phyloP scores from a whole-genome alignment of 805 yeast genomes.

The Schizosaccharomyces pombe region DNA sequence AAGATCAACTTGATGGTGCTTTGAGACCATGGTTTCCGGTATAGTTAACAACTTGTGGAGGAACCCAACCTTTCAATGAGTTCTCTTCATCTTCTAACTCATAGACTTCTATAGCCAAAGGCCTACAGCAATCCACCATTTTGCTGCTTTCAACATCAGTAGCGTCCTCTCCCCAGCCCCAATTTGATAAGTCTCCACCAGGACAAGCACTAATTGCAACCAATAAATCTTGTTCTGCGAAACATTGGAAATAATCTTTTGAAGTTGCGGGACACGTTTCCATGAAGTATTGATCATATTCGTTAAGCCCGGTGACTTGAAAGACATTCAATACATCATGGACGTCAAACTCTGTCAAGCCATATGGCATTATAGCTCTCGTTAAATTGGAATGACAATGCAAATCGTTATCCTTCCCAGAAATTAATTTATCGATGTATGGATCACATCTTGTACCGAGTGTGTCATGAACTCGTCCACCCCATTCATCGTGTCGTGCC shows the following conservation, averaged over 20 bases:
- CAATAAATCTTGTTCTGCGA: not conserved
- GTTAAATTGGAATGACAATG: not conserved
- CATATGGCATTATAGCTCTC: not conserved
- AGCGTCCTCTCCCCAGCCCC: not conserved
- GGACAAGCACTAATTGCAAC: not conserved
- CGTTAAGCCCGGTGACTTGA: not conserved
- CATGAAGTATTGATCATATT: not conserved
- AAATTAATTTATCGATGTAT: not conserved
- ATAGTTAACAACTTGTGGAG: not conserved
- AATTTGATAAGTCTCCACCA: not conserved
- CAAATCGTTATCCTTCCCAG: not conserved
- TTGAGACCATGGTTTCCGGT: not conserved
- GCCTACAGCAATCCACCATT: not conserved
- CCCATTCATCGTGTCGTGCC: not conserved
- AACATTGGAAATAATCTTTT: not conserved
- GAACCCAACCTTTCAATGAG: not conserved
- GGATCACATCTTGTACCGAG: not conserved
- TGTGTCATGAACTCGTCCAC: not conserved
- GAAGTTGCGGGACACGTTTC: not conserved
- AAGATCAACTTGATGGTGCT: no score
- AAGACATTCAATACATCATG: not conserved
- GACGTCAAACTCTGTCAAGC: not conserved
- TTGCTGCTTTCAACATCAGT: not conserved
- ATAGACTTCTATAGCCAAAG: not conserved
- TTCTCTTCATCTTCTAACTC: not conserved